phyloP scores from a whole-genome alignment of 148 eudicot species.

The Chenopodium suecicum region DNA sequence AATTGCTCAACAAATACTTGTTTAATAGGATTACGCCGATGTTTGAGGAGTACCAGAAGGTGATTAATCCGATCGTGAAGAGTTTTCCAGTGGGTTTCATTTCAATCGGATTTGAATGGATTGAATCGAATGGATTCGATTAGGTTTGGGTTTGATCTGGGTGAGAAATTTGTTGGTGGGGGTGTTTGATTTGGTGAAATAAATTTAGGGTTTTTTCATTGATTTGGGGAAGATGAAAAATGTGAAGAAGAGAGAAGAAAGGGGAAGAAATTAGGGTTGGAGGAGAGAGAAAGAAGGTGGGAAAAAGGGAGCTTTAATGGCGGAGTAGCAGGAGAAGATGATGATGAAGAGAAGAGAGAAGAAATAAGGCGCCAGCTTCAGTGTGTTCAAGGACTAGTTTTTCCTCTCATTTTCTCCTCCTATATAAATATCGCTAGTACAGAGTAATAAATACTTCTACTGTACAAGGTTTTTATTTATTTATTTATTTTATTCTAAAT shows the following conservation, averaged over 20 bases:
- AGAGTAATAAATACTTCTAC: too few species aligned
- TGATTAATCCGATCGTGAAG: conserved; percentile 65
- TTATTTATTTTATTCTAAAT: too few species aligned
- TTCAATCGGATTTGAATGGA: too few species aligned
- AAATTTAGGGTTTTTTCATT: neutral
- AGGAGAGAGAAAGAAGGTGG: conserved; percentile 9
- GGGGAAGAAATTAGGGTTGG: conserved; percentile 15
- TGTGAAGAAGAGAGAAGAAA: neutral
- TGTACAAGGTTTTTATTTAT: too few species aligned
- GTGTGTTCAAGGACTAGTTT: neutral
- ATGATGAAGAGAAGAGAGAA: neutral
- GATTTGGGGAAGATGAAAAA: neutral
- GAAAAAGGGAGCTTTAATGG: conserved; percentile 7
- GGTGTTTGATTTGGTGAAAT: neutral
- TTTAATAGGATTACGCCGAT: conserved; percentile 75
- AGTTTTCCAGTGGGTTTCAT: conserved; percentile 49
- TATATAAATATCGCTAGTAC: too few species aligned
- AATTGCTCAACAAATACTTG: conserved; percentile 72
- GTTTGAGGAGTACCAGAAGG: conserved; percentile 80
- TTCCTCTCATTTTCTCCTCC: too few species aligned
- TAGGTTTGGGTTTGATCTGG: neutral
- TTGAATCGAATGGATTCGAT: neutral
- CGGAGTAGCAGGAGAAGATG: conserved; percentile 10
- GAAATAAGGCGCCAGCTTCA: conserved; percentile 33
- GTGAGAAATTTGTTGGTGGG: neutral